These are phyloP conservation scores for Lipomyces spencermartinsiae DNA, from an alignment of 805 yeast species.

Conservation along the genomic window DNA sequence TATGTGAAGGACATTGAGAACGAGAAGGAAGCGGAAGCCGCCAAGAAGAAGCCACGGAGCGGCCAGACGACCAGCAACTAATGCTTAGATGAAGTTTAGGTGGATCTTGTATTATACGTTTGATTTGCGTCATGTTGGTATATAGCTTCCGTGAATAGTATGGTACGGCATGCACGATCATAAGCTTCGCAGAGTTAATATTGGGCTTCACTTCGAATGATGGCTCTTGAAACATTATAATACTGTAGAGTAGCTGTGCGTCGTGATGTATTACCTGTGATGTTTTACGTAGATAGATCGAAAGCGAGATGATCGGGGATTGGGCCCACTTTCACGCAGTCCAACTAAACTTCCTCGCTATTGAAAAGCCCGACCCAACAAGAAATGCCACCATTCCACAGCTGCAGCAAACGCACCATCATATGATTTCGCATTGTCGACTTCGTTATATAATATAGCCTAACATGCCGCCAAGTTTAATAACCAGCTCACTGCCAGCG, in stretches of 20 bases:
- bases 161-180: not conserved
- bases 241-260: not conserved
- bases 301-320: no score
- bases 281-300: not conserved
- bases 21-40: slow-evolving; percentile 84
- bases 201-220: no score
- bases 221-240: not conserved
- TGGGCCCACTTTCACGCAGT: no score
- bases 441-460: not conserved
- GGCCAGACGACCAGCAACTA: slow-evolving; percentile 21
- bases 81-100: not conserved
- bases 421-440: not conserved
- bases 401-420: not conserved
- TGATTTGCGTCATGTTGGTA: not conserved
- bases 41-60: slow-evolving; percentile 59
- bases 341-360: not conserved
- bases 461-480: not conserved
- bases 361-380: not conserved
- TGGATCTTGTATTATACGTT: slow-evolving; percentile 1
- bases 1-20: slow-evolving; percentile 83
- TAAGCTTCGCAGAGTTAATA: no score
- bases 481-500: not conserved
- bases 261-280: not conserved
- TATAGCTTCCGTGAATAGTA: not conserved
- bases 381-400: not conserved